Percentiles rank a stretch among this genome's conserved stretches.
Evolutionary conservation across 371 early-diverging fungal species (phyloP).

Genomic region (Zychaea mexicana): DNA sequence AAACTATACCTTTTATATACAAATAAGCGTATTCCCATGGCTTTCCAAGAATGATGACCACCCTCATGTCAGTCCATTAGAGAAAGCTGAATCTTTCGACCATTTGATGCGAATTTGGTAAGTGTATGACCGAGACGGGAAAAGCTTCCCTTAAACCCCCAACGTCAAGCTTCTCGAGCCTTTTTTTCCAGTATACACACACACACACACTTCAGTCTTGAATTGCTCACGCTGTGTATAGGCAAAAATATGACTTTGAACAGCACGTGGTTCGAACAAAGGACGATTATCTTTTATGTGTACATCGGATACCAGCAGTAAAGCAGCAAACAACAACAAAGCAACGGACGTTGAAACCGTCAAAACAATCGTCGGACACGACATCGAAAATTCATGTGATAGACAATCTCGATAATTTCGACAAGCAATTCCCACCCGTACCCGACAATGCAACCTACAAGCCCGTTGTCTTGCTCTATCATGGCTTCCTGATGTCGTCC

Average conservation of each 20-base stretch:
- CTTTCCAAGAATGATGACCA: conserved; percentile 46
- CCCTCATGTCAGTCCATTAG: conserved; percentile 61
- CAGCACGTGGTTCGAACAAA: conserved; percentile 86
- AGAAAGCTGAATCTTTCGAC: conserved; percentile 63
- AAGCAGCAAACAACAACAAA: background rate
- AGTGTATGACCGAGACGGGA: too few relatives aligned
- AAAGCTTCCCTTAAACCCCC: background rate
- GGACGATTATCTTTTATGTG: conserved; percentile 88
- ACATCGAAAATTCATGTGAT: conserved; percentile 27
- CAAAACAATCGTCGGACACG: conserved; percentile 7
- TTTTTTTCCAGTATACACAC: too few relatives aligned
- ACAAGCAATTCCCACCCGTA: conserved; percentile 16
- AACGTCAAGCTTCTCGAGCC: background rate
- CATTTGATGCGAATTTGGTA: conserved; percentile 73
- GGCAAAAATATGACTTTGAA: conserved; percentile 70
- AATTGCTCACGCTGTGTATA: conserved; percentile 4
- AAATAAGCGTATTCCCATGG: conserved; percentile 52
- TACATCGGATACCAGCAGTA: conserved; percentile 78
- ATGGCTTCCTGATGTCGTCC: conserved; percentile 93
- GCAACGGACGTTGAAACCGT: background rate
- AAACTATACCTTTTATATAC: too few relatives aligned
- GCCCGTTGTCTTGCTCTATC: conserved; percentile 92
- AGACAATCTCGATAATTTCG: conserved; percentile 38
- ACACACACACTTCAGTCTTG: too few relatives aligned
- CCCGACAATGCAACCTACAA: background rate